Percentiles rank a stretch among this genome's conserved stretches.
Evolutionary conservation across 192 early-diverging fungal species (phyloP).

Genomic region (Rhizoclosmatium sp.): DNA sequence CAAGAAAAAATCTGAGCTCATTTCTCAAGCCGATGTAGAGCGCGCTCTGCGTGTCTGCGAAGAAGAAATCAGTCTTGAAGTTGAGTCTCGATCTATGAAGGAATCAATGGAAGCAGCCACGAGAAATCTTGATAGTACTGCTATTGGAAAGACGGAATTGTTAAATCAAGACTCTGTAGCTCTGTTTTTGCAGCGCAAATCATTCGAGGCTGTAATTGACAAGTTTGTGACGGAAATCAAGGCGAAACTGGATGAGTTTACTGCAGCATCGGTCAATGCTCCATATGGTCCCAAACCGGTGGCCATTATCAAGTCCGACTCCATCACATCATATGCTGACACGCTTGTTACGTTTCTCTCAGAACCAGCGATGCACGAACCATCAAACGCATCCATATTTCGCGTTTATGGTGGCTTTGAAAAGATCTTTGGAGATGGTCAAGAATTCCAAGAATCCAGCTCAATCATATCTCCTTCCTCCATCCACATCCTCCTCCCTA

Average conservation of each 20-base stretch:
- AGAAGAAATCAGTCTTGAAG: neutral
- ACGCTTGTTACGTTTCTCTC: neutral
- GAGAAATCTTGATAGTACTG: neutral
- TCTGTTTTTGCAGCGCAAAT: neutral
- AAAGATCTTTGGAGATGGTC: neutral
- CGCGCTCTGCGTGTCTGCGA: neutral
- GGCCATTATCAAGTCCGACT: neutral
- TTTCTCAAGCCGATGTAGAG: no score
- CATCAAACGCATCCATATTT: neutral
- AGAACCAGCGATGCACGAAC: neutral
- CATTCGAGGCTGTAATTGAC: neutral
- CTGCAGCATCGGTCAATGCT: neutral
- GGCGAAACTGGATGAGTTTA: neutral
- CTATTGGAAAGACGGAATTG: neutral
- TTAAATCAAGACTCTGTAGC: neutral
- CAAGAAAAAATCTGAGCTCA: no score
- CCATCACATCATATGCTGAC: neutral
- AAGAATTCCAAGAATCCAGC: neutral
- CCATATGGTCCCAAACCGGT: neutral
- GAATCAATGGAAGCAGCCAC: neutral
- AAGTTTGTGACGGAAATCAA: neutral
- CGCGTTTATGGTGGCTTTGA: neutral
- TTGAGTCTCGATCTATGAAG: neutral
- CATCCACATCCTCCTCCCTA: slow-evolving; percentile 4
- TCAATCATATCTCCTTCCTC: neutral